Evolutionary conservation across 495 filamentous ascomycete genomes (phyloP).

Genomic region (Aspergillus indologenus): DNA sequence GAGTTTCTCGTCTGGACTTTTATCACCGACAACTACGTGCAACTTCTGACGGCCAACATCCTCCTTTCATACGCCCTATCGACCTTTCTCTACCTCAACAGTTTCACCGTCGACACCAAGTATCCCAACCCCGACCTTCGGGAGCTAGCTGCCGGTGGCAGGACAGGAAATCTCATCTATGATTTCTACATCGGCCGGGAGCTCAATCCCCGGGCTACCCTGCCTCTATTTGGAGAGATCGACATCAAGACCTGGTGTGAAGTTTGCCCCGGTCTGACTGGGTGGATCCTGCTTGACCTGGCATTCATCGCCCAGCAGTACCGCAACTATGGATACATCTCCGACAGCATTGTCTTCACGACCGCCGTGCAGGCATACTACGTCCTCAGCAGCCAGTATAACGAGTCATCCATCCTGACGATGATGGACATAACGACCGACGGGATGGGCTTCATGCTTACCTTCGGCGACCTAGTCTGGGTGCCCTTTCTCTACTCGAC

Average conservation of each 20-base stretch:
- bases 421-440: slow-evolving; percentile 87
- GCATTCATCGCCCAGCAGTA: slow-evolving; percentile 79
- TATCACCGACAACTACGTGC: slow-evolving; percentile 76
- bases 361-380: slow-evolving; percentile 70
- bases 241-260: slow-evolving; percentile 84
- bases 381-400: slow-evolving; percentile 69
- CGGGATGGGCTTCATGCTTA: slow-evolving; percentile 85
- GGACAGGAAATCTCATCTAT: slow-evolving; percentile 75
- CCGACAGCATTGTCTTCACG: slow-evolving; percentile 75
- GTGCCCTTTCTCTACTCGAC: slow-evolving; percentile 78
- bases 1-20: slow-evolving; percentile 78
- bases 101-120: slow-evolving; percentile 62
- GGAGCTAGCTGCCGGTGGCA: slow-evolving; percentile 69
- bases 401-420: slow-evolving; percentile 78
- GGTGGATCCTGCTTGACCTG: slow-evolving; percentile 76
- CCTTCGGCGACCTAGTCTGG: slow-evolving; percentile 85
- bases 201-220: slow-evolving; percentile 75
- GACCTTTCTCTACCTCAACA: slow-evolving; percentile 65
- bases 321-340: slow-evolving; percentile 66
- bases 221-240: slow-evolving; percentile 63
- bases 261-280: slow-evolving; percentile 76
- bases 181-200: slow-evolving; percentile 92
- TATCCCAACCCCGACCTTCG: slow-evolving; percentile 56
- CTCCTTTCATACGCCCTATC: slow-evolving; percentile 63
- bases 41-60: slow-evolving; percentile 72